These are phyloP conservation scores for Tolypocladium album DNA, from an alignment of 2,329 filamentous ascomycete species.

Conservation along the genomic window DNA sequence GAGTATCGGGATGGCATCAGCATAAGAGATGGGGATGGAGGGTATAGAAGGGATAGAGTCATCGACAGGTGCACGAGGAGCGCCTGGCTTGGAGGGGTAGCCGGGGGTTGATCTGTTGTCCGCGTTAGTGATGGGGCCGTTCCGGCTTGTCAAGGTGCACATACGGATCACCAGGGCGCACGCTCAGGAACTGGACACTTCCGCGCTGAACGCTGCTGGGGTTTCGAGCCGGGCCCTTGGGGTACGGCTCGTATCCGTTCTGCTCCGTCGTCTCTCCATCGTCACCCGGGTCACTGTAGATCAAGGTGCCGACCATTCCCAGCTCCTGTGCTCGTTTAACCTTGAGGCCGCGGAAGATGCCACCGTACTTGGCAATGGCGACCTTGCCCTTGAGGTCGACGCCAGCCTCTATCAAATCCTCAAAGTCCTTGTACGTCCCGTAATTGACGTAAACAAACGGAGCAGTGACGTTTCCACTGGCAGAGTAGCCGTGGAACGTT, in stretches of 20 bases:
- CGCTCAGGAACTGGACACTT: conserved; percentile 71
- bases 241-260: conserved; percentile 72
- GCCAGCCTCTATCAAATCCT: conserved; percentile 67
- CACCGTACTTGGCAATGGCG: conserved; percentile 75
- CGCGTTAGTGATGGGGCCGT: background rate
- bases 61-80: conserved; percentile 60
- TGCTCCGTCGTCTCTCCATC: conserved; percentile 73
- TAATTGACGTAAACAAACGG: conserved; percentile 86
- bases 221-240: conserved; percentile 75
- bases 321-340: conserved; percentile 86
- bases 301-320: conserved; percentile 74
- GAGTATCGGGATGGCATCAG: conserved; percentile 78
- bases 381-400: conserved; percentile 75
- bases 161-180: conserved; percentile 57
- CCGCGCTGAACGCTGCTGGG: conserved; percentile 85
- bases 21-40: conserved; percentile 82
- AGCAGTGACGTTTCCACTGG: conserved; percentile 82
- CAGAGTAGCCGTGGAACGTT: conserved; percentile 91
- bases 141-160: background rate
- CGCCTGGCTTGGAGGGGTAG: conserved; percentile 87
- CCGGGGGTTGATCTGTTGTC: conserved; percentile 64
- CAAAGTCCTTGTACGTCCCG: conserved; percentile 75
- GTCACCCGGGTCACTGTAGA: conserved; percentile 84
- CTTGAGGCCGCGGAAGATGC: conserved; percentile 81
- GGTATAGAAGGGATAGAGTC: conserved; percentile 72